Conservation (phyloP, 495 filamentous ascomycete species). For the Tuber brumale region DNA sequence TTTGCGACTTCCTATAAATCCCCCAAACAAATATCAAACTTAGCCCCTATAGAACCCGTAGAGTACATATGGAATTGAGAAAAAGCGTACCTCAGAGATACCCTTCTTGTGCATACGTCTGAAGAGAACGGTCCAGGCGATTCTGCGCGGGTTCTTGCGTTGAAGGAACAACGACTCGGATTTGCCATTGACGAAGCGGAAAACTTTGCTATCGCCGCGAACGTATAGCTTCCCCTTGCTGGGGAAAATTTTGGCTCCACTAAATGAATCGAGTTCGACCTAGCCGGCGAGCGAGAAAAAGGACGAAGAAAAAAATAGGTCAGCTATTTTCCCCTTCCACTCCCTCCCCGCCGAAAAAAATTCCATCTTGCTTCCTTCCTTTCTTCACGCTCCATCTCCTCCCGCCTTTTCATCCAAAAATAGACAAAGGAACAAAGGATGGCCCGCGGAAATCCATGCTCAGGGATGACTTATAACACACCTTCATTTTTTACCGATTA, state of each 20-base stretch:
- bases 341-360: conserved; percentile 11
- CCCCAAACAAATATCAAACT: neutral
- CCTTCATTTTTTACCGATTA: conserved; percentile 41
- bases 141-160: conserved; percentile 99
- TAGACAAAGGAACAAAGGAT: conserved; percentile 8
- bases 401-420: neutral
- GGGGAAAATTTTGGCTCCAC: conserved; percentile 42
- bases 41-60: neutral
- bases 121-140: conserved; percentile 97
- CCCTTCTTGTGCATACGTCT: conserved; percentile 99
- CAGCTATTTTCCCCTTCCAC: conserved; percentile 15
- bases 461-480: conserved; percentile 23
- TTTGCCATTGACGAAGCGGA: conserved; percentile 99
- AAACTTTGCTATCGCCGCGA: conserved; percentile 99
- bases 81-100: conserved; percentile 79
- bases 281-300: conserved; percentile 7
- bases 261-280: conserved; percentile 43
- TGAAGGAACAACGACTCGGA: conserved; percentile 99
- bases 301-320: conserved; percentile 10
- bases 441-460: conserved; percentile 2
- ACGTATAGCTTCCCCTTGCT: conserved; percentile 75
- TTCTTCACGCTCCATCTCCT: neutral
- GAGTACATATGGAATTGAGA: conserved; percentile 46
- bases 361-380: neutral
- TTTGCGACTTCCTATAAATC: conserved; percentile 84